Conservation (phyloP, 371 early-diverging fungal genomes). For the Rhizopus delemar region DNA sequence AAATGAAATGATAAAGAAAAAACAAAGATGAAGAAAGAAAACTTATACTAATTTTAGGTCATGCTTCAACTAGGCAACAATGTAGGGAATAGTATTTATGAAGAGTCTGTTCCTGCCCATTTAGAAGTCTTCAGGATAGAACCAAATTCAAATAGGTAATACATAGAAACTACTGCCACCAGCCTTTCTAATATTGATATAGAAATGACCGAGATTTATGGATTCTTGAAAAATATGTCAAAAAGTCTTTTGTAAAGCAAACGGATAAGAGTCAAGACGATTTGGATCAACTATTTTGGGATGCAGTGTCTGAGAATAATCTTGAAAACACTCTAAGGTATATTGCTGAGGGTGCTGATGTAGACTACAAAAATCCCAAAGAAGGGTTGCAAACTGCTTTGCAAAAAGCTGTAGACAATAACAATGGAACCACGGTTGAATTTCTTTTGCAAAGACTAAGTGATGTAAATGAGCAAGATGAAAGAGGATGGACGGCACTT, state of each 20-base stretch:
- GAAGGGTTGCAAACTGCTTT: conserved; percentile 57
- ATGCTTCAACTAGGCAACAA: conserved; percentile 84
- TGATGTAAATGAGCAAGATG: conserved; percentile 65
- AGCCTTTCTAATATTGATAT: not conserved
- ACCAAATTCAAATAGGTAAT: conserved; percentile 33
- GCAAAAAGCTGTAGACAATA: conserved; percentile 63
- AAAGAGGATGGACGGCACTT: conserved; percentile 70
- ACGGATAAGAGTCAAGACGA: conserved; percentile 27
- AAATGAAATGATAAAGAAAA: not conserved
- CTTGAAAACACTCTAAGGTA: conserved; percentile 58
- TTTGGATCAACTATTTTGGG: conserved; percentile 54
- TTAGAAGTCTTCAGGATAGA: conserved; percentile 39
- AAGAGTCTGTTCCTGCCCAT: conserved; percentile 51
- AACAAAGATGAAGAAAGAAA: not conserved
- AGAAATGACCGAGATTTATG: conserved; percentile 70
- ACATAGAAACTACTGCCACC: not conserved
- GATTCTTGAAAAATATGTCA: conserved; percentile 77
- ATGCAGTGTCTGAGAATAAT: conserved; percentile 58
- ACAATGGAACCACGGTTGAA: conserved; percentile 63
- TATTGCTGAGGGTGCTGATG: conserved; percentile 74
- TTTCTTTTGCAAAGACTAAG: conserved; percentile 72
- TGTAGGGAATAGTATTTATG: conserved; percentile 74
- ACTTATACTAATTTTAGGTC: conserved; percentile 43
- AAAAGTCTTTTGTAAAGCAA: conserved; percentile 56
- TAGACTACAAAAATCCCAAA: conserved; percentile 65